Conservation (phyloP, 805 yeast species). For the Lipomyces japonicus region DNA sequence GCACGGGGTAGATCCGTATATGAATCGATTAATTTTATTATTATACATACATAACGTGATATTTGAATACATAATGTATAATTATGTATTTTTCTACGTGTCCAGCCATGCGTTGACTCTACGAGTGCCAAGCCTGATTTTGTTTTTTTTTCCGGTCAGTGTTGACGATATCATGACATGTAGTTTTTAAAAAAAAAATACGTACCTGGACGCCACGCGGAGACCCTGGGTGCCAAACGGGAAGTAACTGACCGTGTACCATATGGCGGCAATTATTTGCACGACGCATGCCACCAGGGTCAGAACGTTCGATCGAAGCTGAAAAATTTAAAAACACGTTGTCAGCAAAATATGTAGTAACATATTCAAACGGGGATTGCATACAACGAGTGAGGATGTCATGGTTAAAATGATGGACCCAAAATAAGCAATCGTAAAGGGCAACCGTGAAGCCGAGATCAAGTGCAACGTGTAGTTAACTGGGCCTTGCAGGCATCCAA, state of each 20-base stretch:
- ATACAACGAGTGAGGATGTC: slow-evolving; percentile 61
- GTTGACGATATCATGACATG: neutral
- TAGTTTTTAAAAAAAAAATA: too few relatives aligned
- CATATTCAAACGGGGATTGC: neutral
- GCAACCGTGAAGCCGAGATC: slow-evolving; percentile 66
- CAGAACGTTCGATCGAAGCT: slow-evolving; percentile 62
- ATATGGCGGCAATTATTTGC: slow-evolving; percentile 81
- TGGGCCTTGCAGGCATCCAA: slow-evolving; percentile 92
- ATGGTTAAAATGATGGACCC: slow-evolving; percentile 75
- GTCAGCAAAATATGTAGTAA: neutral
- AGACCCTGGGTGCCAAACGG: slow-evolving; percentile 65
- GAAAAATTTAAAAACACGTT: neutral
- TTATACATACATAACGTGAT: neutral
- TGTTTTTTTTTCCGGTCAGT: neutral
- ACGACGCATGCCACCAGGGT: slow-evolving; percentile 71
- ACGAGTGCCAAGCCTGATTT: slow-evolving; percentile 51
- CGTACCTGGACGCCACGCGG: slow-evolving; percentile 29
- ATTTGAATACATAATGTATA: neutral
- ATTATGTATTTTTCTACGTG: slow-evolving; percentile 25
- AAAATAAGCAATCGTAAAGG: slow-evolving; percentile 77
- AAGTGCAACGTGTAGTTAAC: slow-evolving; percentile 71
- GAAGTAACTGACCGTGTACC: slow-evolving; percentile 88
- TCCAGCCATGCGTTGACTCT: slow-evolving; percentile 48
- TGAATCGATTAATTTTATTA: neutral
- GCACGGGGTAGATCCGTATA: slow-evolving; percentile 23